A percentile compares a stretch with the other conserved stretches of the same genome.
These are phyloP conservation scores for Mycena haematopus DNA, from an alignment of 768 basidiomycete species.

Conservation along the genomic window DNA sequence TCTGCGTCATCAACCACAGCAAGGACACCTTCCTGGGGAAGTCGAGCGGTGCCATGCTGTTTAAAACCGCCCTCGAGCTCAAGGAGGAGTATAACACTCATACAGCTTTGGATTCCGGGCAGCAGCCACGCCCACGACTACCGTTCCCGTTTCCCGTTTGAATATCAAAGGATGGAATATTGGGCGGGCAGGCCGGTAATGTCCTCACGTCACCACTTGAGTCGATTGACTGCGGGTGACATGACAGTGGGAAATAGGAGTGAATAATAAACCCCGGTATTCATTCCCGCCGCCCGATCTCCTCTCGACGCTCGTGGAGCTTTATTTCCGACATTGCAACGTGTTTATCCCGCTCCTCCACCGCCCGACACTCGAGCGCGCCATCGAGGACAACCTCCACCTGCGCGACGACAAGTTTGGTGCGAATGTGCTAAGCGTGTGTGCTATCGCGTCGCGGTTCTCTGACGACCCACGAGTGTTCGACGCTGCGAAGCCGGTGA, in stretches of 20 bases:
- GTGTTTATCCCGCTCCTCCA: slow-evolving; percentile 72
- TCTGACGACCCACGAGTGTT: slow-evolving; percentile 64
- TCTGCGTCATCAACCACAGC: background rate
- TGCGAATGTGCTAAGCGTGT: slow-evolving; percentile 67
- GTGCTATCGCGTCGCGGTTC: slow-evolving; percentile 70
- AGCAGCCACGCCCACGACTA: too few relatives aligned
- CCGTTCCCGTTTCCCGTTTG: slow-evolving; percentile 23
- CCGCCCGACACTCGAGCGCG: slow-evolving; percentile 66
- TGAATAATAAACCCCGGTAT: slow-evolving; percentile 33
- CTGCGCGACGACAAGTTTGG: slow-evolving; percentile 59
- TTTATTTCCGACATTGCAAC: slow-evolving; percentile 69
- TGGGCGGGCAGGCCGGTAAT: slow-evolving; percentile 33
- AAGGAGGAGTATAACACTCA: slow-evolving; percentile 67
- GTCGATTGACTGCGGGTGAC: too few relatives aligned
- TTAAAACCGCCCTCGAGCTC: slow-evolving; percentile 61
- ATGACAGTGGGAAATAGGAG: background rate
- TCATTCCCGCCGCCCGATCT: slow-evolving; percentile 62
- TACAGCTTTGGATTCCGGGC: slow-evolving; percentile 27
- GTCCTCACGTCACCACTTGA: too few relatives aligned
- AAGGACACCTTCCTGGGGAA: slow-evolving; percentile 56
- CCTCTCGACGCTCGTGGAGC: slow-evolving; percentile 57
- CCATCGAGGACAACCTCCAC: slow-evolving; percentile 56
- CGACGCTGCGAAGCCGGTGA: slow-evolving; percentile 43
- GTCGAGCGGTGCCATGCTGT: slow-evolving; percentile 61
- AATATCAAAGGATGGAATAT: slow-evolving; percentile 27